phyloP scores from a whole-genome alignment of 208 protist species.

The Wallacemonas sp. region DNA sequence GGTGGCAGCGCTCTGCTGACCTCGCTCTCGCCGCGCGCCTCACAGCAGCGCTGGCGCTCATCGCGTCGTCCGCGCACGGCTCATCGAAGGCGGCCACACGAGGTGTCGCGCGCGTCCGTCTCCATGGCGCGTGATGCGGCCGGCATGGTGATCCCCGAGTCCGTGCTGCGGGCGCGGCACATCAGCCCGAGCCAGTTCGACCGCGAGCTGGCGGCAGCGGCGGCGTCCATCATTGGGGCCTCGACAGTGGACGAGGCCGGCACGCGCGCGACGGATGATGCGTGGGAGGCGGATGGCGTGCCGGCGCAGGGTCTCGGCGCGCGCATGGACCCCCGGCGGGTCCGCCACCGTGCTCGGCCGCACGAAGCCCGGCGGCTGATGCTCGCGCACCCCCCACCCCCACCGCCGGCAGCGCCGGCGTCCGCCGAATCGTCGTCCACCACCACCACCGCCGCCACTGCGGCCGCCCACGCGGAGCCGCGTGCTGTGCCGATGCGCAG shows the following conservation, averaged over 20 bases:
- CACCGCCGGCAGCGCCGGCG: background rate
- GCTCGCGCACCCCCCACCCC: background rate
- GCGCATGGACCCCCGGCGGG: slow-evolving; percentile 23
- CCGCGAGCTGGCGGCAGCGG: slow-evolving; percentile 19
- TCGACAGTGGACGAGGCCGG: background rate
- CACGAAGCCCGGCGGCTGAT: slow-evolving; percentile 13
- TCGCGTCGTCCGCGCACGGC: background rate
- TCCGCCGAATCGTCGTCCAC: too few species aligned
- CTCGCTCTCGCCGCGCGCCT: too few species aligned
- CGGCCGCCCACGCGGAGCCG: too few species aligned
- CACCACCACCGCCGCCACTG: background rate
- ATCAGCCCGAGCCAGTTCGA: slow-evolving; percentile 29
- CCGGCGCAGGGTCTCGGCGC: slow-evolving; percentile 18
- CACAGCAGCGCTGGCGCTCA: background rate
- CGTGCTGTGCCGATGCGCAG: slow-evolving; percentile 2
- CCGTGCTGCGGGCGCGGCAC: slow-evolving; percentile 18
- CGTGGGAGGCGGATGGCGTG: too few species aligned
- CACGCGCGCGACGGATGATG: too few species aligned
- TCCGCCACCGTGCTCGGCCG: slow-evolving; percentile 23
- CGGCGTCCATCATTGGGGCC: slow-evolving; percentile 26
- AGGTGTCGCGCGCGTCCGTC: background rate
- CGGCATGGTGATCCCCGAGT: slow-evolving; percentile 40
- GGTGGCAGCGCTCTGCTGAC: too few species aligned
- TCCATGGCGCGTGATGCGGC: slow-evolving; percentile 20
- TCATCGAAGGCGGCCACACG: background rate